These are phyloP conservation scores for Lolium perenne DNA, from an alignment of 176 grass and related monocot genomes.

Conservation along the genomic window DNA sequence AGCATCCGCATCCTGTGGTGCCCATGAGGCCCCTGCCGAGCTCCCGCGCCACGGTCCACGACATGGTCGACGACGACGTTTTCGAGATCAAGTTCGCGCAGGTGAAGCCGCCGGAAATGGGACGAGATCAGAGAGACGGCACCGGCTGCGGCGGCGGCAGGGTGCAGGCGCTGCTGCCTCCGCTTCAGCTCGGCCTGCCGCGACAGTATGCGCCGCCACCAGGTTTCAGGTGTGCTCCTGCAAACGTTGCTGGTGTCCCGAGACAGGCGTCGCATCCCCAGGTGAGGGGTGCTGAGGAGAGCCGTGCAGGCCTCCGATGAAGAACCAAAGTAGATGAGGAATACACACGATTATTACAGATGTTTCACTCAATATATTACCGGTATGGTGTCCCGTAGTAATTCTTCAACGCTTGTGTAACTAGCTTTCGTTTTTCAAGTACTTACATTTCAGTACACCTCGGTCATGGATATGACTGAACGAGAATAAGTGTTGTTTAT, in stretches of 20 bases:
- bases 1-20: slow-evolving; percentile 39
- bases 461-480: background rate
- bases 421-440: background rate
- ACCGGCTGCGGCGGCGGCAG: background rate
- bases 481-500: background rate
- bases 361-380: background rate
- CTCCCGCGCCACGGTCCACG: slow-evolving; percentile 55
- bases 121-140: slow-evolving; percentile 3
- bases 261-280: background rate
- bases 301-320: background rate
- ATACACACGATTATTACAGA: background rate
- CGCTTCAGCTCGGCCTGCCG: slow-evolving; percentile 13
- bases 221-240: slow-evolving; percentile 12
- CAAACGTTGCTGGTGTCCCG: background rate
- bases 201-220: background rate
- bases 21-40: slow-evolving; percentile 46
- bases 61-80: slow-evolving; percentile 44
- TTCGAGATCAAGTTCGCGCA: slow-evolving; percentile 63
- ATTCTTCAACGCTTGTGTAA: background rate
- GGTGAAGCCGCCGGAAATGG: slow-evolving; percentile 34
- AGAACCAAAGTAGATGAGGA: slow-evolving; percentile 15
- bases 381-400: too few species aligned
- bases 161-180: slow-evolving; percentile 6
- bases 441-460: background rate
- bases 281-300: background rate